These are phyloP conservation scores for Knoxdaviesia proteae DNA, from an alignment of 2,329 filamentous ascomycete species.

Conservation along the genomic window DNA sequence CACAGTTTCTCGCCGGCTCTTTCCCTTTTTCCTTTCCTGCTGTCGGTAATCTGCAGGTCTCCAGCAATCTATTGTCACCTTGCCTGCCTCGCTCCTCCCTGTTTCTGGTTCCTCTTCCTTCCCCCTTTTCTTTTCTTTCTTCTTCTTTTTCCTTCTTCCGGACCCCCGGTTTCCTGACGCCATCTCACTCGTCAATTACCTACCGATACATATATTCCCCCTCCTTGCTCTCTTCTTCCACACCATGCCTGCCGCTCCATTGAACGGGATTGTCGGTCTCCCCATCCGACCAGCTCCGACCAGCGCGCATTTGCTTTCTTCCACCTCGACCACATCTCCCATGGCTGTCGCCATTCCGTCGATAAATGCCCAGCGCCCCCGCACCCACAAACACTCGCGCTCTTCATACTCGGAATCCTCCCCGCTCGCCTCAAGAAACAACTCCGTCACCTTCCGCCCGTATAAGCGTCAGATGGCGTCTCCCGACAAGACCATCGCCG, in stretches of 20 bases:
- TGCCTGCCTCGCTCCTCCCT: no score
- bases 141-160: background rate
- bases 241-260: background rate
- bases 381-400: slow-evolving; percentile 37
- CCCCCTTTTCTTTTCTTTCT: background rate
- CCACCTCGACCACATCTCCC: slow-evolving; percentile 4
- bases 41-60: no score
- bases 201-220: background rate
- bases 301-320: slow-evolving; percentile 5
- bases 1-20: no score
- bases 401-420: slow-evolving; percentile 42
- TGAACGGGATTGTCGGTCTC: slow-evolving; percentile 8
- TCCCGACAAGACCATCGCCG: slow-evolving; percentile 63
- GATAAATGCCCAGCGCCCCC: slow-evolving; percentile 1
- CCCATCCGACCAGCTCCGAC: slow-evolving; percentile 14
- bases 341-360: slow-evolving; percentile 2
- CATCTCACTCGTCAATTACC: background rate
- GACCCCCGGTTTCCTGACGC: background rate
- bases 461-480: slow-evolving; percentile 36
- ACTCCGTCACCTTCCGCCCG: slow-evolving; percentile 38
- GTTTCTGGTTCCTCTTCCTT: background rate
- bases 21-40: no score
- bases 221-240: background rate
- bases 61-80: no score
- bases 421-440: slow-evolving; percentile 34